Base-by-base conservation (phyloP, 2,329 filamentous ascomycete species). In the Cyphellophora europaea region DNA sequence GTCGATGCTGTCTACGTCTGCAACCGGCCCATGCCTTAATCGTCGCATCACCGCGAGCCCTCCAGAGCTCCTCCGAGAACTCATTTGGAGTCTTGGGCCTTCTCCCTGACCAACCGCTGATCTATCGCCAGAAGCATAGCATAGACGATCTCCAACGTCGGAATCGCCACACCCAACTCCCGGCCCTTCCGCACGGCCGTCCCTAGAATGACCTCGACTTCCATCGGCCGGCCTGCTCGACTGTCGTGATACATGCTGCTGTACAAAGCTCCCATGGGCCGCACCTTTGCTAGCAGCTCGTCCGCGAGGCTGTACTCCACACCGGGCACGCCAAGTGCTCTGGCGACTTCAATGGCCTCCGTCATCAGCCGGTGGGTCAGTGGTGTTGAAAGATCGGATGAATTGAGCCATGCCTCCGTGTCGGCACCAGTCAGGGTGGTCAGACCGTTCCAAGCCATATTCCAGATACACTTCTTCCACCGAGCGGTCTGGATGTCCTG, bases 161-260 rank as follows among this genome's bases (percentile, higher is more conserved):
- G 62, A 2, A 57, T 58, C n/a, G 51, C 41, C 14, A 66, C 53
- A 0, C 55, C 55, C 11, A 61, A 44, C 35, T 65, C 59, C 30
- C 48, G 53, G 2, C 59, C 57, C 43, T 58, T 63, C 33, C 45
- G 47, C 38, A 61, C 55, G 4, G 61, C 59, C 29, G 54, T 58
- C 0, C 63, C 65, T 15, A 68, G 40, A 16, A 68, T 67, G 1
- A 66, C 61, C 35, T 67, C 63, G n/a, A 66, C 54, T 44, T 67
- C 64, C 54, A 67, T 53, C 2, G 57, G 54, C 17, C 60, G 48
- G 2, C 60, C 61, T 31, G 52, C 56, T 33, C 58, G 57, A 25
- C 50, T 55, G 39, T 68, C 65, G 1, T 53, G 56, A 41, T 65
- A 60, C 65, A 67, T 68, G 41, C 62, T 66, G 32, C 58, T 65